Base-by-base conservation (phyloP, 2,329 filamentous ascomycete species). In the Trichophyton mentagrophytes region DNA sequence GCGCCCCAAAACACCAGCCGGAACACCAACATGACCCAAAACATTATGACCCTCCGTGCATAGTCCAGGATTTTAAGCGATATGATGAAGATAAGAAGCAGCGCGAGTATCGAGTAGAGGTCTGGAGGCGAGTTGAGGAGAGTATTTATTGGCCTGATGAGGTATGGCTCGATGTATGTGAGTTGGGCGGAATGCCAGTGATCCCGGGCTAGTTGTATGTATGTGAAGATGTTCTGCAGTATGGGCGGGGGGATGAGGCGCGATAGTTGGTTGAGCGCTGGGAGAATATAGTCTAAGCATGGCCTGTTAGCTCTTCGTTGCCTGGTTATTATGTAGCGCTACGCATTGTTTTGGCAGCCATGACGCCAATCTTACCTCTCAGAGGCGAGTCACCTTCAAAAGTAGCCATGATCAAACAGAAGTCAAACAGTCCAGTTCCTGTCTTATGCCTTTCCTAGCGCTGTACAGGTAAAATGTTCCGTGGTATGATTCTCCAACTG, bases 11-110 rank as follows among this genome's bases (percentile, higher is more conserved):
- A 83, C 1, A 82, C 71, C 47, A 90, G 66, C 25, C 81, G 76
- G 64, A 89, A 71, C 9, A 79, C 78, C 60, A 95, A 69, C n/a
- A 81, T 77, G 59, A 90, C 82, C 84, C 89, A 90, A 77, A 85
- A 95, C 69, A 90, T 76, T 61, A 95, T 78, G 20, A 89, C 75
- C 63, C 89, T 82, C 63, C 85, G 84, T 17, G 90, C 76, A 76
- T 87, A 86, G 70, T 85, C 81, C 65, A 86, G 75, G 47, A 93
- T 77, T 65, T 83, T 82, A 62, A 86, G 73, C 11, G 79, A 80
- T 61, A 91, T 71, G 69, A 90, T 78, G 58, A 92, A 72, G 60
- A 85, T 74, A 33, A 85, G 66, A 51, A 86, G 73, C 3, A 88
- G 76, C 7, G 85, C 61, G 6, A 74, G 58, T 20, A 76, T 64